Conservation (phyloP, 352 stramenopile genomes). For the Phytophthora pistaciae region DNA sequence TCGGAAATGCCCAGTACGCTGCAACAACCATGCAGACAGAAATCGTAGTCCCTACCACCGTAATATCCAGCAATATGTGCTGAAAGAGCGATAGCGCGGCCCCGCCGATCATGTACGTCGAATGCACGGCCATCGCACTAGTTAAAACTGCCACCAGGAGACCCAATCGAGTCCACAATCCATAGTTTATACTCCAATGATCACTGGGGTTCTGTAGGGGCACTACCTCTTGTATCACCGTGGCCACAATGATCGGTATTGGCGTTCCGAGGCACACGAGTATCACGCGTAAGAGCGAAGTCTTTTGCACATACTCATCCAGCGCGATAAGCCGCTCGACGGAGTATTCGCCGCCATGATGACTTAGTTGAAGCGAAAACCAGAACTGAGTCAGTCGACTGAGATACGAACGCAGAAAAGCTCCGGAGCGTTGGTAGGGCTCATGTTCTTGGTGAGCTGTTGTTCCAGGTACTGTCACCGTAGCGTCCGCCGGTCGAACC, state of each 20-base stretch:
- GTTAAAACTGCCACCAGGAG: conserved; percentile 4
- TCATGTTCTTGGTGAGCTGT: neutral
- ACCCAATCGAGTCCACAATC: conserved; percentile 17
- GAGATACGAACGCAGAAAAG: neutral
- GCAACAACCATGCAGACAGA: conserved; percentile 2
- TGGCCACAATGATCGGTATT: neutral
- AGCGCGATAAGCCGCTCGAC: conserved; percentile 37
- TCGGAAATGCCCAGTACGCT: conserved; percentile 12
- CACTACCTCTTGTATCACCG: conserved; percentile 8
- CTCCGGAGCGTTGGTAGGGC: neutral
- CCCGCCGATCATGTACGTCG: conserved; percentile 3
- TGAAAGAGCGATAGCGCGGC: neutral
- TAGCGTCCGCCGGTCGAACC: neutral
- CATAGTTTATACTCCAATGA: conserved; percentile 7
- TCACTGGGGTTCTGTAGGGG: conserved; percentile 10
- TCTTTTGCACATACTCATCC: conserved; percentile 25
- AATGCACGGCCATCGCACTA: conserved; percentile 2
- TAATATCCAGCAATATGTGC: neutral
- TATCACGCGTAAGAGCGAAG: conserved; percentile 1
- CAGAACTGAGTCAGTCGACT: neutral
- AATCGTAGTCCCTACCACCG: neutral
- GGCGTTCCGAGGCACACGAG: conserved; percentile 12
- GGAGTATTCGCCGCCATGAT: conserved; percentile 33
- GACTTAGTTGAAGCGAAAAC: conserved; percentile 22
- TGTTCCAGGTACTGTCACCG: neutral